Base-by-base conservation (phyloP, 345 rosid species). In the Populus nigra region DNA sequence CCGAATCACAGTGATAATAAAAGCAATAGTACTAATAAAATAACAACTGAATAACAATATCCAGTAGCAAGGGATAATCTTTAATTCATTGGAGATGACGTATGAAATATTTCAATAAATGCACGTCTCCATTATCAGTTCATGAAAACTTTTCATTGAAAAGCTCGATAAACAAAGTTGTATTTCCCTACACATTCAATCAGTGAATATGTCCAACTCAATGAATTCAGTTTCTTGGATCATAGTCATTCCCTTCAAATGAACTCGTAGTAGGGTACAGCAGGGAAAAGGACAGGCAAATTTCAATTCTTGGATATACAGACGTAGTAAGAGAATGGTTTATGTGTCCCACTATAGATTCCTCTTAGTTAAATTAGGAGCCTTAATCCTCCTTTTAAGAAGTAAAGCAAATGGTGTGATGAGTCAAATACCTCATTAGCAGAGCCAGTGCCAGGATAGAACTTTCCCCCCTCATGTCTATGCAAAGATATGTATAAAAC, bases 381-480 rank as follows among this genome's bases (percentile, higher is more conserved):
- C 61, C 20, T 72, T 22, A 18, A 17, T 70, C n/a, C 31, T 22
- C 23, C 20, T 13, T 12, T n/a, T 15, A 69, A 36, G 35, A 16
- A 63, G 62, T 50, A 62, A 61, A 13, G 16, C 36, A 65, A 77
- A 36, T 74, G 36, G 55, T 3, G 17, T 12, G 36, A 47, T 57
- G 16, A 68, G 61, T 71, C 47, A 73, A 43, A 18, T 82, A 96
- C 99, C 99, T 96, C 97, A 82, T 78, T 53, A 76, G 90, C 91
- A 81, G 97, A 90, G 85, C 98, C 97, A 49, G 97, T 93, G 78
- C 98, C 97, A 18, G 97, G 98, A 83, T 94, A 92, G 81, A 96
- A 96, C 73, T 75, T 88, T 65, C 97, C 98, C 57, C 90, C 95
- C 85, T 96, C 98, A 41, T 92, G 98, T 81, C 99, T 89, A 80